Evolutionary conservation across 768 basidiomycete genomes (phyloP).

Genomic region (Mycena crocata): DNA sequence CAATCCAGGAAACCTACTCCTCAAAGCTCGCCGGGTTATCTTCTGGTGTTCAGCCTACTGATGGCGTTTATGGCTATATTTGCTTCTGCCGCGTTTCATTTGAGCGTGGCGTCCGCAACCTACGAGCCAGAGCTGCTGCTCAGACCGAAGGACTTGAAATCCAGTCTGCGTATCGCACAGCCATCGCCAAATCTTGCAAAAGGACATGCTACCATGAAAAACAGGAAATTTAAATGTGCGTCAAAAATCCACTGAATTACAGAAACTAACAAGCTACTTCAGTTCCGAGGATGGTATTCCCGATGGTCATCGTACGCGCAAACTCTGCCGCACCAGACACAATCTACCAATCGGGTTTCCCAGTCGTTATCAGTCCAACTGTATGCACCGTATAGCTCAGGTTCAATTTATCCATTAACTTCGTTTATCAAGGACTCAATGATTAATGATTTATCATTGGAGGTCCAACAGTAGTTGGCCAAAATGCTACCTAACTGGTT

Average conservation of each 20-base stretch:
- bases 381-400: slow-evolving; percentile 5
- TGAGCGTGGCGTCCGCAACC: slow-evolving; percentile 16
- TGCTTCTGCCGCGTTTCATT: slow-evolving; percentile 25
- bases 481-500: slow-evolving; percentile 32
- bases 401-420: neutral
- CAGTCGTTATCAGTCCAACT: slow-evolving; percentile 26
- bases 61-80: slow-evolving; percentile 21
- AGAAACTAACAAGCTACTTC: neutral
- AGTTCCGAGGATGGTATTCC: slow-evolving; percentile 32
- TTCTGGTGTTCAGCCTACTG: slow-evolving; percentile 12
- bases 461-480: slow-evolving; percentile 25
- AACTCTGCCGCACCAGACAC: slow-evolving; percentile 25
- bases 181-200: slow-evolving; percentile 26
- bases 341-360: slow-evolving; percentile 17
- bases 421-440: slow-evolving; percentile 34
- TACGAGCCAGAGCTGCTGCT: neutral
- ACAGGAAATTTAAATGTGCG: slow-evolving; percentile 22
- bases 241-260: neutral
- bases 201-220: slow-evolving; percentile 25
- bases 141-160: slow-evolving; percentile 9
- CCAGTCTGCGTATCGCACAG: slow-evolving; percentile 1
- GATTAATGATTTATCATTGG: slow-evolving; percentile 41
- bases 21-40: neutral
- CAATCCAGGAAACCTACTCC: slow-evolving; percentile 1
- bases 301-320: slow-evolving; percentile 18